Conservation (phyloP, 805 yeast genomes). For the Trichomonascus vanleenenianus region DNA sequence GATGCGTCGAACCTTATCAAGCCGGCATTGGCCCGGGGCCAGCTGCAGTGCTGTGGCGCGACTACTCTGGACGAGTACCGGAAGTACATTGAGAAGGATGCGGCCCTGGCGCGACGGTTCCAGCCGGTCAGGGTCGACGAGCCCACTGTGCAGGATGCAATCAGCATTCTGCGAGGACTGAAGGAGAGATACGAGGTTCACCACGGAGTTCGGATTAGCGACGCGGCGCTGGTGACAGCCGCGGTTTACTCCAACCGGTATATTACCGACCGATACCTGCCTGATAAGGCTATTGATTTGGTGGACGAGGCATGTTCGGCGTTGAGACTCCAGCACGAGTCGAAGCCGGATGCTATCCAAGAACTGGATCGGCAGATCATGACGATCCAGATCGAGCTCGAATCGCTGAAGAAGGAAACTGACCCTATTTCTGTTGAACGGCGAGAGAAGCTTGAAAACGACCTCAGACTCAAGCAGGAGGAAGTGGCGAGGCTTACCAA, state of each 20-base stretch:
- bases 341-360: slow-evolving; percentile 91
- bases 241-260: slow-evolving; percentile 85
- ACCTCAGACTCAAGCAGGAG: slow-evolving; percentile 50
- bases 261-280: slow-evolving; percentile 82
- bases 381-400: slow-evolving; percentile 93
- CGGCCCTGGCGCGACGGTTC: slow-evolving; percentile 89
- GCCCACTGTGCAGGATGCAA: slow-evolving; percentile 86
- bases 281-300: slow-evolving; percentile 94
- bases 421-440: slow-evolving; percentile 79
- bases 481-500: slow-evolving; percentile 68
- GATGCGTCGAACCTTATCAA: slow-evolving; percentile 91
- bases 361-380: slow-evolving; percentile 80
- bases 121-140: slow-evolving; percentile 82
- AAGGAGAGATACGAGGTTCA: slow-evolving; percentile 94
- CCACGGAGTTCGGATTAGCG: slow-evolving; percentile 93
- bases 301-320: slow-evolving; percentile 98
- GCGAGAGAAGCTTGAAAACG: slow-evolving; percentile 61
- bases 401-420: slow-evolving; percentile 86
- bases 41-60: slow-evolving; percentile 90
- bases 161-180: slow-evolving; percentile 84
- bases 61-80: slow-evolving; percentile 91
- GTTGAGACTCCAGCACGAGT: slow-evolving; percentile 87
- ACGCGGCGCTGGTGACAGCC: slow-evolving; percentile 88
- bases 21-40: slow-evolving; percentile 91
- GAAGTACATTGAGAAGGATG: slow-evolving; percentile 91